Evolutionary conservation across 208 protist genomes (phyloP), one percentile per base, ranked within the genome.

Genomic region (Acanthamoeba healyi): DNA sequence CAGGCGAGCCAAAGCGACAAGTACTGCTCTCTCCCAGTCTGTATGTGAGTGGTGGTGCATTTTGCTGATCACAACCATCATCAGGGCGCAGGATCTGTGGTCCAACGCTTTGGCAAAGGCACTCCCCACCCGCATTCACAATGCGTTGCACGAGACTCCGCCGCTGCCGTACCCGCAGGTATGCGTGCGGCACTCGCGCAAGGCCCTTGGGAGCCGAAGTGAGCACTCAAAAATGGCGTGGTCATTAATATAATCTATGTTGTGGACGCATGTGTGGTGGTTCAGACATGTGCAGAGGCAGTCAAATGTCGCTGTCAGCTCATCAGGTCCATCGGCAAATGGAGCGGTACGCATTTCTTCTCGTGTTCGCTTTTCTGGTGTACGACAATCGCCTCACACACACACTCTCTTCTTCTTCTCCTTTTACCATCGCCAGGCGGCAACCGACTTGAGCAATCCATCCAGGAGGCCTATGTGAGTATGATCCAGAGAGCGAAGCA

Each of bases 401-500:
- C n/a, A n/a, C n/a, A n/a, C n/a, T n/a, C n/a, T n/a, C n/a, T n/a
- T n/a, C n/a, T n/a, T n/a, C n/a, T n/a, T n/a, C n/a, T n/a, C n/a
- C n/a, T n/a, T n/a, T n/a, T n/a, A 17, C 4, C 3, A 4, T 40
- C 2, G 10, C 9, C 56, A 92, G 86, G 87, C 0, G 87, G 87
- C 5, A 70, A 93, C 19, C 34, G 87, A 1, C 19, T 93, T 15
- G 87, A 93, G 42, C 24, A 51, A 19, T 93, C 90, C 12, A 84
- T 94, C 12, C 93, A 96, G 54, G 89, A 79, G 10, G 95, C 91
- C 3, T 96, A 96, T 40, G 38, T 96, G 24, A 77, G 92, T 34
- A 63, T 92, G 10, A 97, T 97, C 29, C 42, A 93, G 29, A 56
- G 81, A 15, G 79, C 95, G 1, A 40, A 97, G 46, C 94, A 96